Base-by-base conservation (phyloP, 306 rosid genomes). In the Bauhinia variegata region DNA sequence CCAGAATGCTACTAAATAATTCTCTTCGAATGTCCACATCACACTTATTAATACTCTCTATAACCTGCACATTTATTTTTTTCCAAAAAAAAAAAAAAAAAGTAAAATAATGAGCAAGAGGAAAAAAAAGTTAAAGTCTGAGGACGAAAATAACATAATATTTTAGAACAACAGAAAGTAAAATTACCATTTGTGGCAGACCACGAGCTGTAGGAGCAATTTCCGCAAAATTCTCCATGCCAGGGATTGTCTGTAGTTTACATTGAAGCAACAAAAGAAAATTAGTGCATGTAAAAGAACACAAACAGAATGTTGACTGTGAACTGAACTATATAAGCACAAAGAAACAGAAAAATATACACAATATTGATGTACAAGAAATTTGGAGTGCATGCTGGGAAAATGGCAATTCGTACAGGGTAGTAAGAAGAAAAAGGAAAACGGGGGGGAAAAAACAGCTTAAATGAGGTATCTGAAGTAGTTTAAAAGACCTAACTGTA, bases 1-100 rank as follows among this genome's bases (percentile, higher is more conserved):
- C 99, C 99, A 95, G 82, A 70, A 95, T 95, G 76, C 97, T 90
- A 65, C 97, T 95, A 75, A 90, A 95, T 37, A 95, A 77, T 76
- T 95, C 99, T 73, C 97, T 87, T 49, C 97, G 92, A 75, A 95
- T 95, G 85, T 95, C 99, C 78, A 86, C 99, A 28, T 95, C 99
- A 80, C 97, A 95, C 79, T 75, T 90, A 62, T 88, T 95, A 67
- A 95, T 90, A 83, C 99, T 95, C 67, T 95, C 96, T 33, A 95
- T 86, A 62, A 95, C 97, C 99, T 95, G 87, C 54, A 80, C 19
- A 64, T 50, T 23, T 59, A 7, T n/a, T n/a, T n/a, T n/a, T n/a
- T n/a, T n/a, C n/a, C n/a, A 71, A 64, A 68, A 11, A 60, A 55
- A 76, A 30, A 30, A 37, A 31, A 37, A 23, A 55, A 76, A 30